phyloP scores from a whole-genome alignment of 129 eudicot species.

The Kitagawia praeruptora region DNA sequence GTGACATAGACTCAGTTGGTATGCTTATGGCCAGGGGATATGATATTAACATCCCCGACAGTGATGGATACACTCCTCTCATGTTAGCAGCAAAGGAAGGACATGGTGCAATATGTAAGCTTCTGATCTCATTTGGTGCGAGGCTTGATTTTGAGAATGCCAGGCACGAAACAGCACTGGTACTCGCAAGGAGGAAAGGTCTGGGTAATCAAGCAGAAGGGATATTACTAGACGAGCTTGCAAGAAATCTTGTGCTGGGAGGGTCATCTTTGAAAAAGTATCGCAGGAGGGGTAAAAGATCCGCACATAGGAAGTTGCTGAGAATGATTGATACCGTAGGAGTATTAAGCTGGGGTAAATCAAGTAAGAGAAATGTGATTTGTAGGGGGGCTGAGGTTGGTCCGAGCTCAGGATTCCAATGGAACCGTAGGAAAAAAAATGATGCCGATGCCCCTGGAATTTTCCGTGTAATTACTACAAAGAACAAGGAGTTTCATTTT shows the following conservation, averaged over 20 bases:
- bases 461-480: conserved; percentile 64
- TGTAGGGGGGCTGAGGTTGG: conserved; percentile 70
- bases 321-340: conserved; percentile 50
- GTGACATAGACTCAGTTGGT: conserved; percentile 56
- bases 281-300: conserved; percentile 72
- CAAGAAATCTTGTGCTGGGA: conserved; percentile 43
- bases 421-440: conserved; percentile 49
- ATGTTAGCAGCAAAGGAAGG: conserved; percentile 90
- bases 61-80: conserved; percentile 81
- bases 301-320: conserved; percentile 48
- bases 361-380: conserved; percentile 57
- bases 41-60: conserved; percentile 64
- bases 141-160: conserved; percentile 38
- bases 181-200: conserved; percentile 45
- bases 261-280: conserved; percentile 58
- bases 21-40: conserved; percentile 53
- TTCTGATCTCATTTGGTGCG: conserved; percentile 60
- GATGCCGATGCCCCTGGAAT: conserved; percentile 50
- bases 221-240: conserved; percentile 63
- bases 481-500: conserved; percentile 92
- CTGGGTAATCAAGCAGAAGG: conserved; percentile 32
- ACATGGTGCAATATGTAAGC: conserved; percentile 46
- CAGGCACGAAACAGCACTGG: conserved; percentile 71
- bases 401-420: conserved; percentile 49
- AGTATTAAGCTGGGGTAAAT: conserved; percentile 74